Percentiles rank a stretch among this genome's conserved stretches.
Conservation (phyloP, 2,329 filamentous ascomycete species). For the Calonectria montana region DNA sequence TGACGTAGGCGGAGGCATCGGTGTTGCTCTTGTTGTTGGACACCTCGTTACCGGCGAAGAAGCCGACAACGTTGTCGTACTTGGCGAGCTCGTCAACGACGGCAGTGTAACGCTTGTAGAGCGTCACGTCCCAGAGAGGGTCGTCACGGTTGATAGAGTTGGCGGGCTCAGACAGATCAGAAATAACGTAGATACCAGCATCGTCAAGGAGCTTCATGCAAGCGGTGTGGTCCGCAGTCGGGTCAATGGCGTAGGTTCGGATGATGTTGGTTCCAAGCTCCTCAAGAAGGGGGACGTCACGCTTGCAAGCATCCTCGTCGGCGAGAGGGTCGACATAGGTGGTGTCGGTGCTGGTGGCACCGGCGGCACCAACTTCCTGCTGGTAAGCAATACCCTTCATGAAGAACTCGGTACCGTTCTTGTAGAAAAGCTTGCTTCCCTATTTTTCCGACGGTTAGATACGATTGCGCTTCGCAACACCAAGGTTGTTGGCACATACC, state of each 20-base stretch:
- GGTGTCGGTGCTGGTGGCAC: constrained; percentile 56
- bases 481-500: constrained; percentile 54
- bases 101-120: constrained; percentile 83
- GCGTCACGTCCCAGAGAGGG: constrained; percentile 81
- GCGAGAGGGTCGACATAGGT: constrained; percentile 87
- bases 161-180: constrained; percentile 85
- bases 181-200: constrained; percentile 94
- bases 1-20: constrained; percentile 90
- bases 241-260: constrained; percentile 94
- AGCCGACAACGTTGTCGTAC: constrained; percentile 93
- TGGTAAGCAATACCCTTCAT: constrained; percentile 97
- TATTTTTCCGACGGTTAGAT: constrained; percentile 44
- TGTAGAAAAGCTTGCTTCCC: constrained; percentile 91
- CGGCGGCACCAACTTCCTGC: constrained; percentile 74
- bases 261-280: constrained; percentile 90
- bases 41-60: constrained; percentile 99
- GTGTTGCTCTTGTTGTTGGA: constrained; percentile 92
- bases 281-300: constrained; percentile 85
- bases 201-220: constrained; percentile 88
- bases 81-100: constrained; percentile 85
- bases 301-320: constrained; percentile 76
- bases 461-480: neutral
- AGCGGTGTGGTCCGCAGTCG: constrained; percentile 77
- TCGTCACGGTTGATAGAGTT: constrained; percentile 86
- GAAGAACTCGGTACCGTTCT: constrained; percentile 76